These are phyloP conservation scores for Platanus orientalis DNA, from an alignment of 164 flowering plant genomes.

Conservation along the genomic window DNA sequence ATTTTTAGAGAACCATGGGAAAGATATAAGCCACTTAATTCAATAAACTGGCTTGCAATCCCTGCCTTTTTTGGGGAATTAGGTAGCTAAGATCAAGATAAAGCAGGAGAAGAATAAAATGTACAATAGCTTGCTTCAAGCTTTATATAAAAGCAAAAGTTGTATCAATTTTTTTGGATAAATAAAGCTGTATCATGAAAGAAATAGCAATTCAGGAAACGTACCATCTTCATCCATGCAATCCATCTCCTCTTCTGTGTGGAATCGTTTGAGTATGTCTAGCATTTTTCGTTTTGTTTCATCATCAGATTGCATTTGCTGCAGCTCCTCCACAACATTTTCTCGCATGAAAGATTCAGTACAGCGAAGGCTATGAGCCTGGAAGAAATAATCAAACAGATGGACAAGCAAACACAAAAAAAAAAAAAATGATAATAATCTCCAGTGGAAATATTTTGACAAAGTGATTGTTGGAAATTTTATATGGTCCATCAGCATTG, in stretches of 20 bases:
- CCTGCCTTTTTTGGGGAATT: no score
- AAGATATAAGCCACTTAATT: no score
- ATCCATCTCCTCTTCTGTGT: slow-evolving; percentile 59
- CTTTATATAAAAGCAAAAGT: neutral
- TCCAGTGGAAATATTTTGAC: no score
- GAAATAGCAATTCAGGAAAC: neutral
- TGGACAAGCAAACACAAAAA: neutral
- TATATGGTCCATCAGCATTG: no score
- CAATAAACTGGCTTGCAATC: no score
- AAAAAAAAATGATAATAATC: neutral
- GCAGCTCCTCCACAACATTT: slow-evolving; percentile 78
- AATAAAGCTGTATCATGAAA: neutral
- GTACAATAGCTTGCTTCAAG: neutral
- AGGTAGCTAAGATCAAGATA: no score
- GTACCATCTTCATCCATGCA: slow-evolving; percentile 58
- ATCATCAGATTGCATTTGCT: slow-evolving; percentile 61
- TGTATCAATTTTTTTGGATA: neutral
- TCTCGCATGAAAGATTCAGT: slow-evolving; percentile 95
- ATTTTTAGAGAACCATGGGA: no score
- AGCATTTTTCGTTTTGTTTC: slow-evolving; percentile 73
- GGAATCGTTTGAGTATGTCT: slow-evolving; percentile 69
- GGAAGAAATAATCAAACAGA: slow-evolving; percentile 6
- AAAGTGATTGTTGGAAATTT: no score
- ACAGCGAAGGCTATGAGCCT: slow-evolving; percentile 79
- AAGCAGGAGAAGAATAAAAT: neutral